Evolutionary conservation across 2,329 filamentous ascomycete species (phyloP), one percentile per base, ranked within the genome.

Genomic region (Tolypocladium guangdongense): DNA sequence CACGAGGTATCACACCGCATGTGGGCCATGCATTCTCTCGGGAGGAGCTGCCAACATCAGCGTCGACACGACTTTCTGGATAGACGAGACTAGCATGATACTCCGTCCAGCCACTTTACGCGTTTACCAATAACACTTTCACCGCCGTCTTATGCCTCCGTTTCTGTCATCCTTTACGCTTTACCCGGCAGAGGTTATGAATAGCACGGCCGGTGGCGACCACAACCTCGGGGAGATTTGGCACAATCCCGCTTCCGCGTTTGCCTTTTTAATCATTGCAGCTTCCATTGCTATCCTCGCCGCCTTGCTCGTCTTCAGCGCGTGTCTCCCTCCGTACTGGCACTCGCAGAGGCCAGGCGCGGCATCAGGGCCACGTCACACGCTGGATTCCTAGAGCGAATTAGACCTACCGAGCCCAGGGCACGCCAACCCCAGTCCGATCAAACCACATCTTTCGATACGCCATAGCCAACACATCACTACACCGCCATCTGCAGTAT

Each of bases 401-500:
- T 10, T 7, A 45, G 22, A 27, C 10, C 22, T 43, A 43, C 39
- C 12, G 22, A 3, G 5, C 16, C 14, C 24, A 6, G 22, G 12
- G 35, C 35, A 16, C 22, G 14, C 12, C 8, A 27, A 18, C 27
- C 22, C 38, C n/a, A 2, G 14, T 30, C 41, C 8, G 41, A 24
- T 16, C 18, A 16, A 35, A 36, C 14, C 32, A 43, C n/a, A 45
- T 27, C 18, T 39, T 35, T 32, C 14, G 24, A 39, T 37, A 50
- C 33, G 20, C 18, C 39, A 45, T 45, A 51, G 5, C 22, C 20
- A 51, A 27, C 43, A 33, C 24, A 52, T 18, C 8, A 20, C 48
- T 22, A 51, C 55, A 46, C 18, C 7, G 27, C 18, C 49, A 53
- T 53, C 30, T 46, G 46, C 53, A 54, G 54, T 61, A 72, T 77